Evolutionary conservation across 2,329 filamentous ascomycete species (phyloP).

Genomic region (Pseudocercospora crystallina): DNA sequence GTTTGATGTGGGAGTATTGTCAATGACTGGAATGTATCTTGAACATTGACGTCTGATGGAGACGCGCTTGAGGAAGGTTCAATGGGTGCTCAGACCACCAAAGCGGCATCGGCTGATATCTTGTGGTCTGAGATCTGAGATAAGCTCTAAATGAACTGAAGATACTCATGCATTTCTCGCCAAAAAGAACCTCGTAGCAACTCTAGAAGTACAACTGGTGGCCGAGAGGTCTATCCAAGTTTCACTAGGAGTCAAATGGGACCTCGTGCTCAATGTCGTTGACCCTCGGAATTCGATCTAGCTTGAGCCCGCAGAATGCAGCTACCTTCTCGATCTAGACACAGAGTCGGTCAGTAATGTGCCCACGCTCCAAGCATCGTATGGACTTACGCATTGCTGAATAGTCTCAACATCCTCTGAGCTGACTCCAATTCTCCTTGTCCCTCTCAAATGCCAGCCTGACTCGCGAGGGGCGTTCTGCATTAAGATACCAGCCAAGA

Average conservation of each 20-base stretch:
- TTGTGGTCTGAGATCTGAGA: neutral
- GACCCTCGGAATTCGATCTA: slow-evolving; percentile 40
- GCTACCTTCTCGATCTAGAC: slow-evolving; percentile 36
- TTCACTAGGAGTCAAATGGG: slow-evolving; percentile 3
- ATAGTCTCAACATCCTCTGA: slow-evolving; percentile 45
- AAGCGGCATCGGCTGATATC: neutral
- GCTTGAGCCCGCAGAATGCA: slow-evolving; percentile 34
- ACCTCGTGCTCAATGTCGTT: slow-evolving; percentile 45
- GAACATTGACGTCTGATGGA: too few species aligned
- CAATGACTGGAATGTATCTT: too few species aligned
- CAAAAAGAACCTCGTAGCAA: too few species aligned
- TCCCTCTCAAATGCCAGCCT: slow-evolving; percentile 57
- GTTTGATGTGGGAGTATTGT: too few species aligned
- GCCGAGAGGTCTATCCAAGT: too few species aligned
- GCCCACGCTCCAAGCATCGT: too few species aligned
- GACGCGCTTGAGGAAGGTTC: too few species aligned
- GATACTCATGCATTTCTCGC: neutral
- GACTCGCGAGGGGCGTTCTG: slow-evolving; percentile 56
- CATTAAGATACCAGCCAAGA: slow-evolving; percentile 57
- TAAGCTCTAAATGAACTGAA: neutral
- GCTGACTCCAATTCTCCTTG: slow-evolving; percentile 49
- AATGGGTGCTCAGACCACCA: neutral
- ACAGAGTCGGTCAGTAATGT: slow-evolving; percentile 14
- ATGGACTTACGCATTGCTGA: slow-evolving; percentile 39
- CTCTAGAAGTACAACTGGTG: too few species aligned